Base-by-base conservation (phyloP, 2,329 filamentous ascomycete species). In the Colletotrichum sp. region DNA sequence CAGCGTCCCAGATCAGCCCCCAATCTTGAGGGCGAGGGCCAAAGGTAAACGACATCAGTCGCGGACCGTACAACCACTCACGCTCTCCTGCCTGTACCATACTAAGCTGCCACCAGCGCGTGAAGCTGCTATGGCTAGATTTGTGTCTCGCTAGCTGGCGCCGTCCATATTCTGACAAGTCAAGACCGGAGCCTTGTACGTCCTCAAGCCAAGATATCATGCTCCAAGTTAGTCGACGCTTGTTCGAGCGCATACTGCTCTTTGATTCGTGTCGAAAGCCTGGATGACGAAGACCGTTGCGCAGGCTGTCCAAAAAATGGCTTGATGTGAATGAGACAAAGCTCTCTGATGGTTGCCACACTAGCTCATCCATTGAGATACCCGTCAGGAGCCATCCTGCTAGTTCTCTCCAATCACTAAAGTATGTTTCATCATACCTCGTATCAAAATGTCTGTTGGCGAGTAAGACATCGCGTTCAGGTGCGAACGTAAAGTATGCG, bases 1-100 rank as follows among this genome's bases (percentile, higher is more conserved):
- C 74, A 5, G 22, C 22, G 24, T 70, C 52, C 74, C 71, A 76
- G 5, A 34, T 32, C 2, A 76, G 57, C 2, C 16, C 13, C 70
- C 74, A 76, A 13, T 76, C 66, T 48, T 4, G 5, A 3, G 66
- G 15, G 2, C 24, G 18, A 8, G 71, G 16, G 0, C 74, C 74
- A 9, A 39, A 76, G 0, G 24, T 48, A 3, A 76, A 74, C 1
- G 44, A 36, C 2, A 16, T 16, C 1, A 76, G 44, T 5, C 59
- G 65, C 1, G 57, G 65, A 2, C 63, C 60, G 4, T 26, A 28
- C 68, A 60, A 16, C 16, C 28, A 8, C 12, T 1, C 0, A 8
- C 16, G 5, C 4, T 30, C 12, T 5, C 3, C 13, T 2, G 18
- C 6, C 4, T 2, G 44, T 7, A n/a, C 0, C 44, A 48, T 48